Conservation (phyloP, 2,329 filamentous ascomycete species). For the Sclerotinia borealis region DNA sequence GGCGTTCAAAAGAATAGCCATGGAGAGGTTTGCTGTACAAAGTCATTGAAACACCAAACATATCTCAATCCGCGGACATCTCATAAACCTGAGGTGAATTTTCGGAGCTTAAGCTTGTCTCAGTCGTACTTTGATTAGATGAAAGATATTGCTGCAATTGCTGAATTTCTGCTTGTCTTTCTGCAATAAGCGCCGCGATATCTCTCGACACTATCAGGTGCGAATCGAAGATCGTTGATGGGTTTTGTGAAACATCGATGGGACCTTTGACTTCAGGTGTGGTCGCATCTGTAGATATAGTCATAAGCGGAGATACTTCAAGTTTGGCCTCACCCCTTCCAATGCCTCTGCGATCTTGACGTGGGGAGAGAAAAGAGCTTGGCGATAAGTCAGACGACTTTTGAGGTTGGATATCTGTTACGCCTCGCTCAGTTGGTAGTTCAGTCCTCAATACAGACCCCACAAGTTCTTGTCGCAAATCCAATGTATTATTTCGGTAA, state of each 20-base stretch:
- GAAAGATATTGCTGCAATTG: background rate
- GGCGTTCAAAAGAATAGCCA: too few relatives aligned
- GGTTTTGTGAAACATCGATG: background rate
- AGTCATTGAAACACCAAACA: background rate
- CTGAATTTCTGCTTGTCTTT: background rate
- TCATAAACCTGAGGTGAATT: background rate
- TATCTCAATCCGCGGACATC: background rate
- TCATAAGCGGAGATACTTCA: background rate
- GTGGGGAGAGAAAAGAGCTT: background rate
- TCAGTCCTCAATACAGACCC: background rate
- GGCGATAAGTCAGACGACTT: background rate
- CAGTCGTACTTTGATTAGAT: background rate
- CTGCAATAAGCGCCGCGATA: background rate
- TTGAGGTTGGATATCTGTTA: background rate
- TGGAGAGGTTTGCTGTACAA: too few relatives aligned
- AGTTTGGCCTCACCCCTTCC: background rate
- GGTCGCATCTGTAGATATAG: background rate
- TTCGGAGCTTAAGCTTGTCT: background rate
- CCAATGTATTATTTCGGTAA: background rate
- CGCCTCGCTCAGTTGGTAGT: background rate
- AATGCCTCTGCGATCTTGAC: background rate
- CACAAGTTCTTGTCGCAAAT: background rate
- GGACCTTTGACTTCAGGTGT: background rate
- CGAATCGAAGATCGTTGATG: background rate
- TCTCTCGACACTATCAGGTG: background rate